A percentile compares a stretch with the other conserved stretches of the same genome.
phyloP scores from a whole-genome alignment of 31 red algal species.

The Porphyra umbilicalis region DNA sequence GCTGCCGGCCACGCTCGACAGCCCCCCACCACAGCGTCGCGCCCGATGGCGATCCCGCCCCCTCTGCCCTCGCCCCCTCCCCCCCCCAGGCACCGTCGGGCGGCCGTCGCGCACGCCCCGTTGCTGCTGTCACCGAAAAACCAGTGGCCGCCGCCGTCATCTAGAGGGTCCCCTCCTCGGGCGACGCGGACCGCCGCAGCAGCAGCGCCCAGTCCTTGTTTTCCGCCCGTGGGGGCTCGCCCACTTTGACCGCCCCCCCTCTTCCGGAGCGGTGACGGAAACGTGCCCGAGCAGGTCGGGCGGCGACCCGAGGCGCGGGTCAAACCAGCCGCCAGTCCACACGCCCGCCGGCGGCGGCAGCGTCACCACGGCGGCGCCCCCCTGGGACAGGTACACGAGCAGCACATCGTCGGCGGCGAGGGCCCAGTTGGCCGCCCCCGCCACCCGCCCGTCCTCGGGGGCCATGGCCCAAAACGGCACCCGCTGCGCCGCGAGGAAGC shows the following conservation, averaged over 20 bases:
- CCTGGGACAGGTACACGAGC: conserved; percentile 24
- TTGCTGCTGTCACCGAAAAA: too few species aligned
- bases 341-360: conserved; percentile 6
- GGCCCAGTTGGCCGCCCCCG: background rate
- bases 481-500: conserved; percentile 11
- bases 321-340: conserved; percentile 42
- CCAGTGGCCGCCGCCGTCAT: too few species aligned
- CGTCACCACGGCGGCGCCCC: conserved; percentile 9
- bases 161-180: too few species aligned
- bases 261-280: background rate
- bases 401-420: conserved; percentile 15
- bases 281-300: conserved; percentile 5
- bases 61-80: too few species aligned
- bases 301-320: conserved; percentile 15
- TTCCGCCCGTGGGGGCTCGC: background rate
- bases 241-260: background rate
- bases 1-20: too few species aligned
- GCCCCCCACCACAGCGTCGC: too few species aligned
- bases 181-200: too few species aligned
- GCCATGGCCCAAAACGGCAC: conserved; percentile 45
- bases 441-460: conserved; percentile 3
- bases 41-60: too few species aligned
- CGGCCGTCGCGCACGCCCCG: too few species aligned
- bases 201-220: background rate
- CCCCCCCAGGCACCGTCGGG: too few species aligned